phyloP scores from a whole-genome alignment of 1,284 basidiomycete species.

The Leccinum laetum region DNA sequence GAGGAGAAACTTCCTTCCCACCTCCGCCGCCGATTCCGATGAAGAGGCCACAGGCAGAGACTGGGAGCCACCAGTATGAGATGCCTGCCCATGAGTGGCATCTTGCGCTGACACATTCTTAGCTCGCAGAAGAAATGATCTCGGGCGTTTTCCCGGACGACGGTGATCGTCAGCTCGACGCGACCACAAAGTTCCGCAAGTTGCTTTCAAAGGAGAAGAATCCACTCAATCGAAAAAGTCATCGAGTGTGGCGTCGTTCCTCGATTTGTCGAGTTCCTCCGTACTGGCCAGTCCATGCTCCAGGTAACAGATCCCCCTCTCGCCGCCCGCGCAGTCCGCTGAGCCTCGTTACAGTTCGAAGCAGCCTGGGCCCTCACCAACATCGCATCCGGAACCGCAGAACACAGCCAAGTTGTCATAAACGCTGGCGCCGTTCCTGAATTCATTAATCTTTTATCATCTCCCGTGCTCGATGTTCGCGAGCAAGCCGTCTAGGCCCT shows the following conservation, averaged over 20 bases:
- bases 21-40: slow-evolving; percentile 78
- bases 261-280: slow-evolving; percentile 96
- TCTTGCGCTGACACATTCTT: slow-evolving; percentile 11
- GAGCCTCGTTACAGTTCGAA: slow-evolving; percentile 74
- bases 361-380: slow-evolving; percentile 99
- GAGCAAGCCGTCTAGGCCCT: slow-evolving; percentile 98
- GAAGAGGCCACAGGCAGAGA: slow-evolving; percentile 71
- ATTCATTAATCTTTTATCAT: slow-evolving; percentile 93
- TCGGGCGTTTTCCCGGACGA: slow-evolving; percentile 92
- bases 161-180: slow-evolving; percentile 90
- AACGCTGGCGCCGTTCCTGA: slow-evolving; percentile 94
- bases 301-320: slow-evolving; percentile 61
- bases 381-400: slow-evolving; percentile 98
- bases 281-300: slow-evolving; percentile 89
- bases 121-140: slow-evolving; percentile 94
- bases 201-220: slow-evolving; percentile 99
- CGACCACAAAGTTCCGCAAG: slow-evolving; percentile 97
- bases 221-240: slow-evolving; percentile 99
- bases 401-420: slow-evolving; percentile 99
- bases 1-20: slow-evolving; percentile 87
- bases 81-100: slow-evolving; percentile 7
- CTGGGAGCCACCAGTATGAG: slow-evolving; percentile 76
- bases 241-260: slow-evolving; percentile 98
- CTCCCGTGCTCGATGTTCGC: slow-evolving; percentile 86
- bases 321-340: background rate